phyloP scores from a whole-genome alignment of 345 rosid genomes.

The thale cress (Arabidopsis thaliana) region DNA sequence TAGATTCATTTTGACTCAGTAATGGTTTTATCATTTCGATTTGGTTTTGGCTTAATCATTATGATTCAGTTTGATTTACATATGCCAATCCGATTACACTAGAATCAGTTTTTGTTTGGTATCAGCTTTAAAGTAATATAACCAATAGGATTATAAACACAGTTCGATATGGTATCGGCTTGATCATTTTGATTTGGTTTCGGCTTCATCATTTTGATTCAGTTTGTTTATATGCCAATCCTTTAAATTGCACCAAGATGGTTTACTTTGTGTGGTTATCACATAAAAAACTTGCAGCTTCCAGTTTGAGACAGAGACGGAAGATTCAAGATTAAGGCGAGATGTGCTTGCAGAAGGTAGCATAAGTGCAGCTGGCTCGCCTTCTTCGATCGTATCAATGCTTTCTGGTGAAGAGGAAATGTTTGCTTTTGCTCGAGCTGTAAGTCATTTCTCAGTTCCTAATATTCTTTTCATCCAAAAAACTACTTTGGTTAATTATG shows the following conservation, averaged over 20 bases:
- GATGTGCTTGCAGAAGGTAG: conserved; percentile 78
- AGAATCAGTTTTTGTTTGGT: no score
- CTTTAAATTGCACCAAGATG: not conserved
- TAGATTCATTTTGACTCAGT: no score
- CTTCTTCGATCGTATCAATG: conserved; percentile 72
- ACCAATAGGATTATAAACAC: not conserved
- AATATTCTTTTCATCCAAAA: not conserved
- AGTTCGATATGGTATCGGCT: no score
- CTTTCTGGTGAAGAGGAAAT: conserved; percentile 88
- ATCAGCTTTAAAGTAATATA: no score
- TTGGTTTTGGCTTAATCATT: not conserved
- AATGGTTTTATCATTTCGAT: not conserved
- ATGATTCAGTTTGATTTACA: not conserved
- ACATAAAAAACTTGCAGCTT: conserved; percentile 54
- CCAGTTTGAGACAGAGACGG: conserved; percentile 90
- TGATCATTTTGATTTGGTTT: not conserved
- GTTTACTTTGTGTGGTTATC: no score
- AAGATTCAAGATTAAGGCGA: conserved; percentile 76
- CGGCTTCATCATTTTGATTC: not conserved
- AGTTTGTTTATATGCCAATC: not conserved
- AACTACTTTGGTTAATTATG: not conserved
- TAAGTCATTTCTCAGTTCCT: conserved; percentile 51
- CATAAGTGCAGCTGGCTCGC: conserved; percentile 70
- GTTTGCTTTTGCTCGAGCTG: conserved; percentile 94
- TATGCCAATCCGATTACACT: not conserved